Evolutionary conservation across 371 early-diverging fungal genomes (phyloP).

Genomic region (Coemansia sp.): DNA sequence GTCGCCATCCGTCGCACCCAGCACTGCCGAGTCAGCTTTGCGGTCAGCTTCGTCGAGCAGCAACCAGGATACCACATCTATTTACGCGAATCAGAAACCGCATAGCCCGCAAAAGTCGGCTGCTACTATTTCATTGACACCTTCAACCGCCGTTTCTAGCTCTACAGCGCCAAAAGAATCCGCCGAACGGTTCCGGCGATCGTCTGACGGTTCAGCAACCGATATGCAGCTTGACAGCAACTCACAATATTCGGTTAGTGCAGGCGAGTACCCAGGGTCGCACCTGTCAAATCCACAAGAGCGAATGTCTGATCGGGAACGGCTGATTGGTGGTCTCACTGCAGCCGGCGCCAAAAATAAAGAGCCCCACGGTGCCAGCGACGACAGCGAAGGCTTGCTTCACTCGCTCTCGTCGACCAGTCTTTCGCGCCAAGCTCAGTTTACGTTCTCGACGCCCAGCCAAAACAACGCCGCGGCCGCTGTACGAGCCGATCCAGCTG

Average conservation of each 20-base stretch:
- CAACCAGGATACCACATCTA: not conserved
- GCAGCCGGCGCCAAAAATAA: not conserved
- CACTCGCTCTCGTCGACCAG: slow-evolving; percentile 18
- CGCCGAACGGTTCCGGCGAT: not conserved
- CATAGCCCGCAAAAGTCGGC: not conserved
- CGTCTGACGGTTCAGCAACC: not conserved
- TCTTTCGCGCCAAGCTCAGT: slow-evolving; percentile 35
- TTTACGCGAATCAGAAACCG: not conserved
- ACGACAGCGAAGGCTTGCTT: slow-evolving; percentile 14
- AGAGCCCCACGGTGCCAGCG: not conserved
- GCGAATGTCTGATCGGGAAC: not conserved
- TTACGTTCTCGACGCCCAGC: slow-evolving; percentile 24
- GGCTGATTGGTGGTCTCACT: not conserved
- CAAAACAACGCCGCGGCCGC: slow-evolving; percentile 2
- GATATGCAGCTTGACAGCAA: slow-evolving; percentile 27
- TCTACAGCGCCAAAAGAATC: not conserved
- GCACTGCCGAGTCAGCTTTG: slow-evolving; percentile 13
- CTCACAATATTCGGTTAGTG: slow-evolving; percentile 6
- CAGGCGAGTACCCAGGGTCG: not conserved
- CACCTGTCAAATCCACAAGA: not conserved
- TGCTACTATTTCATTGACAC: not conserved
- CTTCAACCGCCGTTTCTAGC: not conserved
- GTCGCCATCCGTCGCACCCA: slow-evolving; percentile 1
- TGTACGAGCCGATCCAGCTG: not conserved
- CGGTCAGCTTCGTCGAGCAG: not conserved